Evolutionary conservation across 2,329 filamentous ascomycete genomes (phyloP).

Genomic region (Claviceps digitariae): DNA sequence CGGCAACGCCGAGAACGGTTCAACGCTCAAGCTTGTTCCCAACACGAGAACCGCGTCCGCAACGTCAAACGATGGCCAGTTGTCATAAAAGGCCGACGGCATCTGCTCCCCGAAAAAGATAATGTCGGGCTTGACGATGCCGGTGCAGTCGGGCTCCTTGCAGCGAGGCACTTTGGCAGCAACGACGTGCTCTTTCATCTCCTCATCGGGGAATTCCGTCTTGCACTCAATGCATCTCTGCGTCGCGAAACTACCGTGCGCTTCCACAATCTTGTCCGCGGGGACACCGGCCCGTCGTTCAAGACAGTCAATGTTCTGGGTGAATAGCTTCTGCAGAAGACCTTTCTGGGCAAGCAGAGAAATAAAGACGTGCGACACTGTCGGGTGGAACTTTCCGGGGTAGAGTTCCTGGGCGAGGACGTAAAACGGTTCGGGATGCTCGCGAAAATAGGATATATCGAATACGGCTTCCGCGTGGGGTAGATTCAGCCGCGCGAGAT

Average conservation of each 20-base stretch:
- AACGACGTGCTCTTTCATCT: slow-evolving; percentile 59
- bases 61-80: slow-evolving; percentile 33
- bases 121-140: slow-evolving; percentile 85
- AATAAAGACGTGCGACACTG: slow-evolving; percentile 82
- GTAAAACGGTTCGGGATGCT: slow-evolving; percentile 83
- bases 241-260: slow-evolving; percentile 85
- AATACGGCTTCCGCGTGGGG: slow-evolving; percentile 90
- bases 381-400: slow-evolving; percentile 78
- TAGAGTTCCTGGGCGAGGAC: slow-evolving; percentile 83
- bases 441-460: slow-evolving; percentile 76
- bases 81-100: slow-evolving; percentile 22
- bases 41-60: slow-evolving; percentile 75
- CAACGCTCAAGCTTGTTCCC: slow-evolving; percentile 77
- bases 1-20: slow-evolving; percentile 78
- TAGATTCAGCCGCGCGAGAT: slow-evolving; percentile 72
- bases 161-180: slow-evolving; percentile 60
- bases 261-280: slow-evolving; percentile 70
- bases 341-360: slow-evolving; percentile 66
- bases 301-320: slow-evolving; percentile 94
- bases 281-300: slow-evolving; percentile 81
- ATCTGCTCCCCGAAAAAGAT: slow-evolving; percentile 80
- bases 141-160: slow-evolving; percentile 45
- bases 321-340: slow-evolving; percentile 74
- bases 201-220: slow-evolving; percentile 52
- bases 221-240: slow-evolving; percentile 89